Base-by-base conservation (phyloP, 202 grass and related monocot species). In the Cymbopogon flexuosus region DNA sequence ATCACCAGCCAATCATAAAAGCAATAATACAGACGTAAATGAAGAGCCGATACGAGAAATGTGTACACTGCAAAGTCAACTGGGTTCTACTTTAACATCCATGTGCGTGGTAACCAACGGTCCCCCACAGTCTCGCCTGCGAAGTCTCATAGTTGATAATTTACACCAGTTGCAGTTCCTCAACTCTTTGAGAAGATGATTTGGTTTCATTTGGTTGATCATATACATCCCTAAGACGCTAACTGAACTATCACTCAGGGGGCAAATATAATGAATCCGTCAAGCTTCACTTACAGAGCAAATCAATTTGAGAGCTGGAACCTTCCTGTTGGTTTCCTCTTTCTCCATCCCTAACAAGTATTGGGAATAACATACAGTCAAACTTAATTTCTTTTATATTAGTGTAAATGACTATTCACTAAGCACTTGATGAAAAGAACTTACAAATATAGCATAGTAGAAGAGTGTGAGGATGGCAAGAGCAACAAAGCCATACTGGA, bases 401-500 rank as follows among this genome's bases (percentile, higher is more conserved):
- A 24, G 72, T 70, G 40, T 4, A 13, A 72, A 54, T 19, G 27
- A 63, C 13, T 49, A 51, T 46, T 46, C 12, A 46, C 12, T 49
- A 79, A 19, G 15, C 61, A 72, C 39, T 69, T 81, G 8, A 22
- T n/a, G 21, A 62, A 18, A 52, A 78, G 1, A 43, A 86, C 96
- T 93, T 86, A 99, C 96, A 40, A 95, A 93, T 81, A 88, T 79
- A 0, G 89, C 90, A 79, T 99, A 99, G 83, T 91, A 91, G 54
- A 99, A 83, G 62, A 99, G 92, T 1, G 96, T 99, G 78, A 99
- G 87, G 64, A 99, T 78, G 47, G 96, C 92, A 76, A 99, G 87
- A 70, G 81, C 87, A 82, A 99, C 90, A 91, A 99, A 99, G n/a
- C 84, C 96, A 59, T 99, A 99, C 77, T 99, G 96, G 86, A 99